These are phyloP conservation scores for Penicillium coffeae DNA, from an alignment of 495 filamentous ascomycete species.

Conservation along the genomic window DNA sequence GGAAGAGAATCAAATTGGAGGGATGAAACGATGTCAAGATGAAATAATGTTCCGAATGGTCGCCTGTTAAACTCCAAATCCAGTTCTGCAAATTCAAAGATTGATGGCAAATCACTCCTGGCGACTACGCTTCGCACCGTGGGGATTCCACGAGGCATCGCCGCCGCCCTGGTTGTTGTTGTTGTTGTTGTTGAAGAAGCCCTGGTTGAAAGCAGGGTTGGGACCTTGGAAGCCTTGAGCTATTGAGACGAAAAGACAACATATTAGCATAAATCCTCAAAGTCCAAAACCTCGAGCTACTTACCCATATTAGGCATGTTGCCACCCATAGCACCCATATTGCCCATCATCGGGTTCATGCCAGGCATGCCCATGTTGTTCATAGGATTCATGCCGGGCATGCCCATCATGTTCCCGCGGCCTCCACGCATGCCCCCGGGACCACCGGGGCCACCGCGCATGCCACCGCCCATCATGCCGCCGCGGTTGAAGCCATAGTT, in stretches of 20 bases:
- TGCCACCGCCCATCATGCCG: slow-evolving; percentile 62
- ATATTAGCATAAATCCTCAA: not conserved
- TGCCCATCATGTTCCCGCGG: slow-evolving; percentile 57
- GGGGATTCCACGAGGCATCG: slow-evolving; percentile 74
- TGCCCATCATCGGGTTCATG: slow-evolving; percentile 41
- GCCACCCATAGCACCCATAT: slow-evolving; percentile 37
- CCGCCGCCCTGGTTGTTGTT: slow-evolving; percentile 53
- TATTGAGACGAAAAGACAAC: not conserved
- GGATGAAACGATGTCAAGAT: no score
- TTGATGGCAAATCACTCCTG: slow-evolving; percentile 47
- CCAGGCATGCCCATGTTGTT: slow-evolving; percentile 51
- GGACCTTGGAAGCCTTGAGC: slow-evolving; percentile 60
- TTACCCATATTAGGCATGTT: slow-evolving; percentile 50
- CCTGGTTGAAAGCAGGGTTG: slow-evolving; percentile 73
- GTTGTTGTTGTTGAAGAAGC: slow-evolving; percentile 63
- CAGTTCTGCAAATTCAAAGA: slow-evolving; percentile 5
- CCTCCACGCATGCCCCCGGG: slow-evolving; percentile 68
- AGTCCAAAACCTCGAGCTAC: slow-evolving; percentile 22
- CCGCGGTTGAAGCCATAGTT: slow-evolving; percentile 61
- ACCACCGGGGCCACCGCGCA: slow-evolving; percentile 63
- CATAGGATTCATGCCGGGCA: slow-evolving; percentile 64
- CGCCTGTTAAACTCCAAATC: slow-evolving; percentile 7
- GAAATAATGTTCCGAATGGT: not conserved
- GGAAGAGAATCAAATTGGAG: not conserved
- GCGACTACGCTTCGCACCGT: slow-evolving; percentile 75